Conservation (phyloP, 1,284 basidiomycete species). For the Ustilago lituana region DNA sequence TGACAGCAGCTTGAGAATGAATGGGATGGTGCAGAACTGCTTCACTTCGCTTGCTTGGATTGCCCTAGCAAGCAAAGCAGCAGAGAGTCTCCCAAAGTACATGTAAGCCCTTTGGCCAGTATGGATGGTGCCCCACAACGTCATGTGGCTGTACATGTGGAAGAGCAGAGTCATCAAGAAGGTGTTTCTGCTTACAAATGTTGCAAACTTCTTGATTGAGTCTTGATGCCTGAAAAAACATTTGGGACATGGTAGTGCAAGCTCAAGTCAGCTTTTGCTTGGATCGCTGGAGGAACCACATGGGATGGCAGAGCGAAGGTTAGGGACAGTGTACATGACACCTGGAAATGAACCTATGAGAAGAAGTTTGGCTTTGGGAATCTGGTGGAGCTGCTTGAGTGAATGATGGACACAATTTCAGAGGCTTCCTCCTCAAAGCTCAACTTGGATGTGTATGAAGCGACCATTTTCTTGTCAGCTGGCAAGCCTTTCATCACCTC, state of each 20-base stretch:
- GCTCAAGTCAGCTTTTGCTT: too few relatives aligned
- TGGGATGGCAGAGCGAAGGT: background rate
- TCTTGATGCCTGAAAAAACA: background rate
- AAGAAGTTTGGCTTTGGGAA: slow-evolving; percentile 31
- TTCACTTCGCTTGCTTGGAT: slow-evolving; percentile 1
- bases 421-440: slow-evolving; percentile 4
- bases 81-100: slow-evolving; percentile 10
- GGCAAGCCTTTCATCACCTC: slow-evolving; percentile 1
- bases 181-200: too few relatives aligned
- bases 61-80: background rate
- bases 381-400: slow-evolving; percentile 41
- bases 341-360: background rate
- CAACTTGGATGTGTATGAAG: background rate
- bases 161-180: slow-evolving; percentile 29
- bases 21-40: slow-evolving; percentile 68
- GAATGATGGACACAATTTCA: slow-evolving; percentile 7
- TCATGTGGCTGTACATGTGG: slow-evolving; percentile 20
- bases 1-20: slow-evolving; percentile 70
- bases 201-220: too few relatives aligned
- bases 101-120: slow-evolving; percentile 4
- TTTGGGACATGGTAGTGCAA: too few relatives aligned
- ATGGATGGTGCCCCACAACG: background rate
- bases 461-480: background rate
- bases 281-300: too few relatives aligned
- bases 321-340: background rate